Base-by-base conservation (phyloP, 768 basidiomycete genomes). In the Amanita polypyramis region DNA sequence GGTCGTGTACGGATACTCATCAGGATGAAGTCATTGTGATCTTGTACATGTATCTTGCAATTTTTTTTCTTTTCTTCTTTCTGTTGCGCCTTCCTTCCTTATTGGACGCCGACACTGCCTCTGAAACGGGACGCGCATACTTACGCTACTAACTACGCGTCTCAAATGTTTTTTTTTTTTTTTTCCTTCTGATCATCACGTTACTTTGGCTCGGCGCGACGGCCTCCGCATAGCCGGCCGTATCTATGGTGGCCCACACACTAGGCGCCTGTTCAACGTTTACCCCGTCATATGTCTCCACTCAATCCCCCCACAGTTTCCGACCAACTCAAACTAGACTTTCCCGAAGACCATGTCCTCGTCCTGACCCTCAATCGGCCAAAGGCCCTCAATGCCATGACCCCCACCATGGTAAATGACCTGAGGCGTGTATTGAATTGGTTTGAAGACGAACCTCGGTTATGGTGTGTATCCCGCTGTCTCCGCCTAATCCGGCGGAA, bases 401-500 rank as follows among this genome's bases (percentile, higher is more conserved):
- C 78, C 0, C 74, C 76, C 5, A 65, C 62, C 5, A 78, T 89
- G 72, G 56, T 65, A 12, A 53, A 60, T 1, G 82, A 82, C 60
- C 58, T 88, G 21, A 62, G 70, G 32, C 52, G 43, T 1, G 56
- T 82, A 4, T 60, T 89, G 25, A 68, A 77, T 51, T 89, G 85
- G 85, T 88, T 89, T 55, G 83, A 88, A 52, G 64, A 73, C 1
- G 83, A 88, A 45, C 72, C 82, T 12, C 65, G 66, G 41, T 62
- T 89, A n/a, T 90, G 88, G 87, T 85, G 56, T 12, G 73, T 32
- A 27, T 32, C n/a, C n/a, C n/a, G n/a, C n/a, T n/a, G n/a, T n/a
- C n/a, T n/a, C n/a, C 35, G 17, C 44, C 21, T 23, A 34, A 5
- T 17, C 34, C n/a, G 19, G n/a, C 37, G 19, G 25, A 30, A 29